Conservation (phyloP, 192 early-diverging fungal species). For the Dispira simplex region DNA sequence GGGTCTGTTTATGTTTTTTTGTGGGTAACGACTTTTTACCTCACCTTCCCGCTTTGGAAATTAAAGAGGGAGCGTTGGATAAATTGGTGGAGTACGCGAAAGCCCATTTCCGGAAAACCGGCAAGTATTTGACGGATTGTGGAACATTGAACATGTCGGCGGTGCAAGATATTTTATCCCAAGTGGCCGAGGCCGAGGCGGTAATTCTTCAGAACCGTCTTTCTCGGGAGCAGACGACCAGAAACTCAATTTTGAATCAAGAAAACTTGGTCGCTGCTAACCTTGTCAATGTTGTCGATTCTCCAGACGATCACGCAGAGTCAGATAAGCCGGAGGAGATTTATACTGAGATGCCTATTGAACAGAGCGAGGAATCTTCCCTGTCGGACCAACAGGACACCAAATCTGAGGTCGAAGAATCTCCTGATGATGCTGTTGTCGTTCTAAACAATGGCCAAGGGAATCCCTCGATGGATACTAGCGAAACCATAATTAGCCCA, state of each 20-base stretch:
- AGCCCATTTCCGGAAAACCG: constrained; percentile 44
- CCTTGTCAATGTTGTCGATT: not conserved
- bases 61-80: constrained; percentile 86
- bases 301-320: no score
- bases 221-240: constrained; percentile 33
- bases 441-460: no score
- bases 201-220: constrained; percentile 44
- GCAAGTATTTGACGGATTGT: constrained; percentile 76
- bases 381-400: no score
- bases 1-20: constrained; percentile 94
- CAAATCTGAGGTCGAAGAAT: no score
- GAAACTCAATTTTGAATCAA: constrained; percentile 22
- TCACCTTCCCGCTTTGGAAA: constrained; percentile 84
- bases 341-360: no score
- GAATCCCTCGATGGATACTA: no score
- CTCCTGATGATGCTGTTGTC: no score
- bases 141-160: constrained; percentile 62
- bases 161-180: constrained; percentile 60
- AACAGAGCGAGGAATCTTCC: no score
- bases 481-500: no score
- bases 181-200: constrained; percentile 73
- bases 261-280: not conserved
- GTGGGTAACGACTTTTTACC: constrained; percentile 97
- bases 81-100: constrained; percentile 83
- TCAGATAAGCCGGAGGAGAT: no score